These are phyloP conservation scores for Asterochloris sp. DNA, from an alignment of 139 green algal genomes.

Conservation along the genomic window DNA sequence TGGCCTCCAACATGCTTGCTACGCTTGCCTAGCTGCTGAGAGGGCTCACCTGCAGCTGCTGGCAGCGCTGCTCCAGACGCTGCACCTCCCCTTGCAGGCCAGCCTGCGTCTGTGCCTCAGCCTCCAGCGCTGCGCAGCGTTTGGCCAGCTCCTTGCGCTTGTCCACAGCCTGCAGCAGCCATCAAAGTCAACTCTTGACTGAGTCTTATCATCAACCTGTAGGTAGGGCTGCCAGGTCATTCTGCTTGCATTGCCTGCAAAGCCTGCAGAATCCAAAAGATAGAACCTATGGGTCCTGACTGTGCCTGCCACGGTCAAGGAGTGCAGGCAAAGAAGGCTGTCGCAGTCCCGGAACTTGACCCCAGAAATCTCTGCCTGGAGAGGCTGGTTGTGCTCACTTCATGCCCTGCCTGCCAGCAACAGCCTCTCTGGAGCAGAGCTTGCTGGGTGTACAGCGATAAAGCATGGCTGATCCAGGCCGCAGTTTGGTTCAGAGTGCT, in stretches of 20 bases:
- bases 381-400: not conserved
- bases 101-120: slow-evolving; percentile 33
- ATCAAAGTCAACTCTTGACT: not conserved
- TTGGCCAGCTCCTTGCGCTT: slow-evolving; percentile 34
- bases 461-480: not conserved
- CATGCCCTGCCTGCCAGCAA: not conserved
- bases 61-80: slow-evolving; percentile 35
- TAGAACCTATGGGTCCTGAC: not conserved
- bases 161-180: slow-evolving; percentile 25
- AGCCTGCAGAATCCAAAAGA: not conserved
- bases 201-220: not conserved
- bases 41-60: slow-evolving; percentile 17
- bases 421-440: not conserved
- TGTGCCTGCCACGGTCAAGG: not conserved
- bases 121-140: slow-evolving; percentile 19
- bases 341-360: not conserved
- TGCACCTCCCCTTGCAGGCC: slow-evolving; percentile 34
- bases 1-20: too few species aligned
- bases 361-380: not conserved
- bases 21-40: not conserved
- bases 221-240: not conserved
- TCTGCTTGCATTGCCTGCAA: not conserved
- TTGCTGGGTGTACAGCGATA: not conserved
- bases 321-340: not conserved
- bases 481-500: not conserved